A percentile compares a stretch with the other conserved stretches of the same genome.
Evolutionary conservation across 2,329 filamentous ascomycete species (phyloP).

Genomic region (Nigrograna mackinnonii): DNA sequence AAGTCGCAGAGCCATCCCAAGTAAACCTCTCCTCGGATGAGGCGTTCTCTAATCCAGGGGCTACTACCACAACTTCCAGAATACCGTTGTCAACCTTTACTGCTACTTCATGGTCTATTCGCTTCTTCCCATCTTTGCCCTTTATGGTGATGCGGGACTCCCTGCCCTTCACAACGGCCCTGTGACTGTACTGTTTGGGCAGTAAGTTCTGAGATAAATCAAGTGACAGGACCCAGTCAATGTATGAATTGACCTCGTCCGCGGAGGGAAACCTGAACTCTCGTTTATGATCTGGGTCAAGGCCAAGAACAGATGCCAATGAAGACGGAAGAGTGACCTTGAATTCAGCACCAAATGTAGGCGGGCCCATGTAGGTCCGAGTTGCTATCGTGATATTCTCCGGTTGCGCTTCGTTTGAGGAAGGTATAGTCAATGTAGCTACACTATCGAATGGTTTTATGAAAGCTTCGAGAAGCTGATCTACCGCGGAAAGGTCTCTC

Average conservation of each 20-base stretch:
- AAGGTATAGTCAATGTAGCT: conserved; percentile 30
- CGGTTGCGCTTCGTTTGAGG: conserved; percentile 14
- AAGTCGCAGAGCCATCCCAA: conserved; percentile 24
- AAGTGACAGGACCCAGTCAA: conserved; percentile 36
- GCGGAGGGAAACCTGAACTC: conserved; percentile 32
- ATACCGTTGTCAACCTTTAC: conserved; percentile 21
- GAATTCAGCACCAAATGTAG: conserved; percentile 39
- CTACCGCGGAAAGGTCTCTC: conserved; percentile 30
- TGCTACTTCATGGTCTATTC: conserved; percentile 21
- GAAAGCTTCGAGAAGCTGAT: conserved; percentile 33
- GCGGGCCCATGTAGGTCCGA: conserved; percentile 35
- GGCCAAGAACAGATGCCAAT: conserved; percentile 27
- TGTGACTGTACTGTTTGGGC: conserved; percentile 21
- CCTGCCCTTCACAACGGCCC: conserved; percentile 18
- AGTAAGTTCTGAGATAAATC: conserved; percentile 33
- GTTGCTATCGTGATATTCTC: conserved; percentile 30
- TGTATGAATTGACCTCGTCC: conserved; percentile 31
- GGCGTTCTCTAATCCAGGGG: conserved; percentile 9
- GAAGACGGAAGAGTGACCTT: conserved; percentile 34
- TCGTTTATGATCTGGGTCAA: conserved; percentile 21
- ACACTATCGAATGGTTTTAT: conserved; percentile 31
- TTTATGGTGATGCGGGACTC: conserved; percentile 27
- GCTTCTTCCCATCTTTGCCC: conserved; percentile 23
- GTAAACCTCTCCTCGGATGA: conserved; percentile 14
- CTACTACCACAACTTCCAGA: conserved; percentile 15